Evolutionary conservation across 2,329 filamentous ascomycete species (phyloP), one percentile per base, ranked within the genome.

Genomic region (Fusarium oligoseptatum): DNA sequence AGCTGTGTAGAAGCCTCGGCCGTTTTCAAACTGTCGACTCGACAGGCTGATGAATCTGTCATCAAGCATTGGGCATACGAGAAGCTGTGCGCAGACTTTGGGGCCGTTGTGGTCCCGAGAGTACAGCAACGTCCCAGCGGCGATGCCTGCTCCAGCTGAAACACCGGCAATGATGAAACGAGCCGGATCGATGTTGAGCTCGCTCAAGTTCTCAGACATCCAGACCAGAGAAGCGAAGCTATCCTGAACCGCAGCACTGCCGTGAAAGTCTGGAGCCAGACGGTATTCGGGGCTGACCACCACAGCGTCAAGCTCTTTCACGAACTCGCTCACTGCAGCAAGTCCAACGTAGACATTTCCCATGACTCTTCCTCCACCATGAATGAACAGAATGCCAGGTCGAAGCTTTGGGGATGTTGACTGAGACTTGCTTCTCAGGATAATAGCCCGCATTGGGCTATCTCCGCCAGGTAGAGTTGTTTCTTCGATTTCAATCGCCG

Each of bases 31-130:
- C 22, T 74, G 71, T 2, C n/a, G 24, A 4, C 50, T 52, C 0
- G 71, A 72, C 2, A 72, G 6, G 8, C 20, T 72, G 6, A 39
- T 45, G 20, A 41, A 56, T 4, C 71, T 36, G 12, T 72, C 69
- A n/a, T 74, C 71, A 27, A 74, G 57, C 71, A 74, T 72, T 0
- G 71, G 71, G 17, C 71, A 74, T 1, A 60, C 15, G 1, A 74
- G 60, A 3, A 74, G n/a, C 20, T 74, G 71, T 3, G 63, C 69
- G 27, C 60, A 48, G 6, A 67, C 11, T 11, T 39, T 63, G 1
- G 71, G 71, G 0, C 71, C 69, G 0, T 50, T 45, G 15, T 52
- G 22, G 22, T 72, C 68, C 34, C 71, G 39, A 1, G 68, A 43
- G 10, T 67, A 20, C 1, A 73, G 55, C 3, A 24, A 12, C 2